These are phyloP conservation scores for Naganishia sp. DNA, from an alignment of 1,284 basidiomycete species.

Conservation along the genomic window DNA sequence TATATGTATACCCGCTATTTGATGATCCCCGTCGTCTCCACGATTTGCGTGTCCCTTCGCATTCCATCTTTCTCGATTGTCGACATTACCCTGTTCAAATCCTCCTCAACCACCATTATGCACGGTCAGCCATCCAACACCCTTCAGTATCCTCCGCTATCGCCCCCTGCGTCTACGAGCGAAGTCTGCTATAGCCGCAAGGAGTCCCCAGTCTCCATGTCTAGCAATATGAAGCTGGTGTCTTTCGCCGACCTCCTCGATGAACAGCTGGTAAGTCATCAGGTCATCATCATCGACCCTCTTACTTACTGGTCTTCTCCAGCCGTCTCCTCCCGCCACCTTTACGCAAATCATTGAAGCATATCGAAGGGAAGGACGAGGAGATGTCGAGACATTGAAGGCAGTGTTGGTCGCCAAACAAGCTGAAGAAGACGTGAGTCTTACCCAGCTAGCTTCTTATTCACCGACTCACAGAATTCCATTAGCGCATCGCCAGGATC, in stretches of 20 bases:
- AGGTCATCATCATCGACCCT: no score
- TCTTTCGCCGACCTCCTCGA: conserved; percentile 30
- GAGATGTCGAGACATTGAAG: conserved; percentile 82
- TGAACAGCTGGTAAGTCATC: conserved; percentile 27
- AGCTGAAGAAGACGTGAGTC: conserved; percentile 77
- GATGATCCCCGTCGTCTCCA: no score
- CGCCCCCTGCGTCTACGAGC: conserved; percentile 4
- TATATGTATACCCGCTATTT: no score
- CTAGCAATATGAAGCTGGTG: conserved; percentile 18
- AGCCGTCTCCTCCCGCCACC: conserved; percentile 61
- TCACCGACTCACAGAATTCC: neutral
- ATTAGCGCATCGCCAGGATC: conserved; percentile 30
- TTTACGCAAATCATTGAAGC: conserved; percentile 80
- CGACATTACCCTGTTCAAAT: no score
- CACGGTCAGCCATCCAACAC: conserved; percentile 5
- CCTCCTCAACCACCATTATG: neutral
- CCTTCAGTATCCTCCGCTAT: conserved; percentile 2
- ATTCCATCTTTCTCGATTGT: no score
- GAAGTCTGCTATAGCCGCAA: conserved; percentile 5
- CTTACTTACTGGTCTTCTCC: neutral
- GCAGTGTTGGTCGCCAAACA: conserved; percentile 85
- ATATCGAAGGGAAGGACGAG: conserved; percentile 77
- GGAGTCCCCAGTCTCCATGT: neutral
- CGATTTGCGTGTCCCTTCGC: no score
- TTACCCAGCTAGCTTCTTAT: neutral